Evolutionary conservation across 495 filamentous ascomycete genomes (phyloP).

Genomic region (Hypoxylon cercidicola): DNA sequence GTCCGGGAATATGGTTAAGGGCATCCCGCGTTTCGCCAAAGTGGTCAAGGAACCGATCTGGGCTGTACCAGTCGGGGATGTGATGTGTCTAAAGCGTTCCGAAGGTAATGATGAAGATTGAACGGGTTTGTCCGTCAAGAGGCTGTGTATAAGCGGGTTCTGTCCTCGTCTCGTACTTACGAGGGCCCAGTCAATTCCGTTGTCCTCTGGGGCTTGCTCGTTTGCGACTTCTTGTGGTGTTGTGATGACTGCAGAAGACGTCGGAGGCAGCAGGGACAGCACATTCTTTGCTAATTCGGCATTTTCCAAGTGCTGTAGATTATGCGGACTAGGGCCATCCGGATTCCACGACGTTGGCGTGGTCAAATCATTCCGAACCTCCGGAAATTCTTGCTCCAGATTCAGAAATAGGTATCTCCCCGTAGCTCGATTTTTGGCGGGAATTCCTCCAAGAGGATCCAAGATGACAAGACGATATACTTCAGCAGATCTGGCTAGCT

Average conservation of each 20-base stretch:
- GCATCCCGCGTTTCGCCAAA: constrained; percentile 90
- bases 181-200: constrained; percentile 52
- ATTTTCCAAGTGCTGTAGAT: constrained; percentile 71
- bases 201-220: constrained; percentile 53
- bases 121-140: constrained; percentile 92
- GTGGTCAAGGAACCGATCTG: constrained; percentile 69
- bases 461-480: constrained; percentile 90
- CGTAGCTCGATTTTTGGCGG: constrained; percentile 70
- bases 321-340: constrained; percentile 17
- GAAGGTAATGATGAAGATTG: constrained; percentile 89
- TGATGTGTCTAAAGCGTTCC: constrained; percentile 61
- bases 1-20: constrained; percentile 82
- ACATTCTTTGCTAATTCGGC: constrained; percentile 73
- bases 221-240: constrained; percentile 85
- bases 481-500: constrained; percentile 61
- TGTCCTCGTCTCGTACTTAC: constrained; percentile 74
- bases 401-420: constrained; percentile 92
- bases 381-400: constrained; percentile 85
- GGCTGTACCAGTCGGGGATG: constrained; percentile 44
- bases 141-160: constrained; percentile 95
- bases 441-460: constrained; percentile 89
- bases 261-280: constrained; percentile 81
- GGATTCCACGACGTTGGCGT: constrained; percentile 6
- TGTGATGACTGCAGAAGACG: constrained; percentile 87
- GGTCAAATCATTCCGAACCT: constrained; percentile 70